A percentile compares a stretch with the other conserved stretches of the same genome.
phyloP scores from a whole-genome alignment of 345 rosid species.

The Populus pruinosa region DNA sequence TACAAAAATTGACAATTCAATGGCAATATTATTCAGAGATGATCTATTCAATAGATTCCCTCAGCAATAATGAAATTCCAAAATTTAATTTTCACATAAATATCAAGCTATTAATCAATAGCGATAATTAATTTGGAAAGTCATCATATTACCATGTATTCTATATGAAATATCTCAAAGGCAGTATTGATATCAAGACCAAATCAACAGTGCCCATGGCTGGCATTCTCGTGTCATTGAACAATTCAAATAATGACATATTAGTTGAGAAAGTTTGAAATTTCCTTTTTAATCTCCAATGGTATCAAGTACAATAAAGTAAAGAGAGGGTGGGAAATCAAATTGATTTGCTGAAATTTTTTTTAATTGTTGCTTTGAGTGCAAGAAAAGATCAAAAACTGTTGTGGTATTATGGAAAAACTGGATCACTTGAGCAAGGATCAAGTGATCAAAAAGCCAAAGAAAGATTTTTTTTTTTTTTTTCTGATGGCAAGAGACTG shows the following conservation, averaged over 20 bases:
- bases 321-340: background rate
- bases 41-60: background rate
- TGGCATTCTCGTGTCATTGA: background rate
- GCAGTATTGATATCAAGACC: background rate
- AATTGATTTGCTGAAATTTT: background rate
- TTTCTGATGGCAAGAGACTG: background rate
- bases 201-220: background rate
- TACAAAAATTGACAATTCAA: background rate
- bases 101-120: background rate
- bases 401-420: background rate
- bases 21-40: background rate
- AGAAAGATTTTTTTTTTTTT: background rate
- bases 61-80: background rate
- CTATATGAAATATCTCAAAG: background rate
- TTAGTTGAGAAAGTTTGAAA: background rate
- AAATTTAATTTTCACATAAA: background rate
- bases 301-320: too few species aligned
- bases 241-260: background rate
- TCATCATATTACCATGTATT: background rate
- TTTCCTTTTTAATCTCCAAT: background rate
- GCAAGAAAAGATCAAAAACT: background rate
- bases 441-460: background rate
- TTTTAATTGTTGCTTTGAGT: background rate
- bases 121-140: background rate
- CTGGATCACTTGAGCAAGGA: background rate